Evolutionary conservation across 73 alveolate genomes (phyloP).

Genomic region (Effrenium voratum): DNA sequence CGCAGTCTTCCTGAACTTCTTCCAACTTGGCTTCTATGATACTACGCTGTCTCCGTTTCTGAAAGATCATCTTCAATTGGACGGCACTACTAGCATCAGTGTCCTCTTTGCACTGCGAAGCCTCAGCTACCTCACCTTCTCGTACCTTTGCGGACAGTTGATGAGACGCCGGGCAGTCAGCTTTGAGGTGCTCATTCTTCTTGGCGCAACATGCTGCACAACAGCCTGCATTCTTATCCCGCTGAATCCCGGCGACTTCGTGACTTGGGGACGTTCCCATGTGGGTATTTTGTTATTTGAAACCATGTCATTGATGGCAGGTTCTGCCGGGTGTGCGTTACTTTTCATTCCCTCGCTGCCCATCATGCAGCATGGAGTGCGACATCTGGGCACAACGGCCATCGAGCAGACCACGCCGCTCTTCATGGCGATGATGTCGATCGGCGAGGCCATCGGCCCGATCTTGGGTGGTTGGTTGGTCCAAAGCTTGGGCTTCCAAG

Average conservation of each 20-base stretch:
- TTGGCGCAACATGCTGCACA: too few species aligned
- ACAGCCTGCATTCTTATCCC: background rate
- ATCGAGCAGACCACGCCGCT: background rate
- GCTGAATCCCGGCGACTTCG: background rate
- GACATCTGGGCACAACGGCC: background rate
- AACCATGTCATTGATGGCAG: background rate
- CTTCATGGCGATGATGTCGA: background rate
- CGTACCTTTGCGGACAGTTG: too few species aligned
- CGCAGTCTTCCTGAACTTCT: background rate
- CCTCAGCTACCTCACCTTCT: too few species aligned
- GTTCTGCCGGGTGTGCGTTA: background rate
- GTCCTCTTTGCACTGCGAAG: too few species aligned
- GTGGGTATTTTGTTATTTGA: too few species aligned
- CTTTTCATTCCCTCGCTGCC: background rate
- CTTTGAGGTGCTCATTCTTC: too few species aligned
- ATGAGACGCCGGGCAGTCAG: too few species aligned
- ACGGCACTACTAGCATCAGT: background rate
- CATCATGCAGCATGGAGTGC: background rate
- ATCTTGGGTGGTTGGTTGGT: background rate
- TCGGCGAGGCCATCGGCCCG: background rate
- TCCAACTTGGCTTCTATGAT: background rate
- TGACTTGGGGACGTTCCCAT: too few species aligned
- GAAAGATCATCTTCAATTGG: background rate
- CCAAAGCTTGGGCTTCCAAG: background rate
- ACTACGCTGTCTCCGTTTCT: background rate